Evolutionary conservation across 345 rosid genomes (phyloP).

Genomic region (Kandelia obovata): DNA sequence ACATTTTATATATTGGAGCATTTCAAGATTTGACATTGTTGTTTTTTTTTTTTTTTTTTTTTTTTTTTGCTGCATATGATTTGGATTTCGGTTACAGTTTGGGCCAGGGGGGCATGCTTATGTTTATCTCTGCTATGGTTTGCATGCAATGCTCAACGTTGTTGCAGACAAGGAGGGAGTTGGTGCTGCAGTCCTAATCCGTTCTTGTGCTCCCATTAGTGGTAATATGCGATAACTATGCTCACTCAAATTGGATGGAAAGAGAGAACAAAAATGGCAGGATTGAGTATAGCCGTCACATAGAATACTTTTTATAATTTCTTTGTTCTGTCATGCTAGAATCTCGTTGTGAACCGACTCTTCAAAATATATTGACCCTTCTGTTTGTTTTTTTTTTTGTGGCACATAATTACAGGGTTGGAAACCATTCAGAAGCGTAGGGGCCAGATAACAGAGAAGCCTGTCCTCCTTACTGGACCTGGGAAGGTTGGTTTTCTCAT

Average conservation of each 20-base stretch:
- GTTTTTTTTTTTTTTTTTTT: neutral
- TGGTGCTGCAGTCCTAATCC: conserved; percentile 86
- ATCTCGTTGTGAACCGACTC: neutral
- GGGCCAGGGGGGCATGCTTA: conserved; percentile 92
- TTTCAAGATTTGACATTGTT: neutral
- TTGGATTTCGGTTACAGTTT: conserved; percentile 48
- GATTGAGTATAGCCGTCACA: neutral
- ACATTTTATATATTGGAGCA: neutral
- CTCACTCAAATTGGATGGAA: neutral
- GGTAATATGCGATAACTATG: conserved; percentile 42
- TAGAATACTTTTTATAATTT: neutral
- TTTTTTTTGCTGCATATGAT: neutral
- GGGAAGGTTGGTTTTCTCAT: conserved; percentile 63
- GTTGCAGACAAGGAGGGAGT: conserved; percentile 87
- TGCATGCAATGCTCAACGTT: conserved; percentile 85
- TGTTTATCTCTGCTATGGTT: conserved; percentile 93
- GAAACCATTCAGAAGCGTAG: conserved; percentile 87
- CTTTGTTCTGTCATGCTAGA: neutral
- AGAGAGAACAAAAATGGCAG: neutral
- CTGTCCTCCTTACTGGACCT: conserved; percentile 79
- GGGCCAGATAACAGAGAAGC: conserved; percentile 69
- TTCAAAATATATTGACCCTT: neutral
- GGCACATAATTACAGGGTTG: conserved; percentile 47
- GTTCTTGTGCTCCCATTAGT: conserved; percentile 76
- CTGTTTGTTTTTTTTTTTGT: neutral